Conservation (phyloP, 257 asterid species). For the Solanum piurae region DNA sequence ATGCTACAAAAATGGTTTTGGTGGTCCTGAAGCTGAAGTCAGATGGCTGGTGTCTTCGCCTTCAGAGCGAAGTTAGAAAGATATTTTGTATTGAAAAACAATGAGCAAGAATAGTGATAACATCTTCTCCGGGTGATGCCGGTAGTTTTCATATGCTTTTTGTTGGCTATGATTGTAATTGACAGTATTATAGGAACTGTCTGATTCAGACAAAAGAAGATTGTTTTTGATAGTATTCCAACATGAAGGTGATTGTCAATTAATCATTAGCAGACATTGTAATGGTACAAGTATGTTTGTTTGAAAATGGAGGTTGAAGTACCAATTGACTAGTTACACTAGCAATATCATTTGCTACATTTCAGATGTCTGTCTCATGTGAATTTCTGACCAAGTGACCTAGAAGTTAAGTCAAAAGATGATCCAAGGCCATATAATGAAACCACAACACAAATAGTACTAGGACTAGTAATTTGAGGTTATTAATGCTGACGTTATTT, state of each 20-base stretch:
- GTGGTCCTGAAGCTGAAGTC: neutral
- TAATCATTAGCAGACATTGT: neutral
- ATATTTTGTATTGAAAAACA: neutral
- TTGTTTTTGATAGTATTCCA: neutral
- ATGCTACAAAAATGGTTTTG: neutral
- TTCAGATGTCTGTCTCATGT: neutral
- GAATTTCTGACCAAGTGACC: neutral
- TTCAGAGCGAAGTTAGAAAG: neutral
- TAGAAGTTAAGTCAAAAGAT: neutral
- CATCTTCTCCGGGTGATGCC: neutral
- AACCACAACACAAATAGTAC: neutral
- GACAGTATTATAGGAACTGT: neutral
- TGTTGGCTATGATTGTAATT: neutral
- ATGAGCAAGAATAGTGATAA: neutral
- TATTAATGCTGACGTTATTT: neutral
- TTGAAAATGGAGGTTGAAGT: constrained; percentile 82
- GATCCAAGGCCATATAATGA: neutral
- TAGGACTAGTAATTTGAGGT: neutral
- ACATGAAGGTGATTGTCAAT: neutral
- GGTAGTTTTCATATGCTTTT: neutral
- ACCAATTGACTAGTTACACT: constrained; percentile 46
- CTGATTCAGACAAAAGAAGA: neutral
- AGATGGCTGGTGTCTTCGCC: neutral
- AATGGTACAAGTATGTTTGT: neutral
- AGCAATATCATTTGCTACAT: neutral